phyloP scores from a whole-genome alignment of 1,284 basidiomycete genomes.

The Irpex sp. region DNA sequence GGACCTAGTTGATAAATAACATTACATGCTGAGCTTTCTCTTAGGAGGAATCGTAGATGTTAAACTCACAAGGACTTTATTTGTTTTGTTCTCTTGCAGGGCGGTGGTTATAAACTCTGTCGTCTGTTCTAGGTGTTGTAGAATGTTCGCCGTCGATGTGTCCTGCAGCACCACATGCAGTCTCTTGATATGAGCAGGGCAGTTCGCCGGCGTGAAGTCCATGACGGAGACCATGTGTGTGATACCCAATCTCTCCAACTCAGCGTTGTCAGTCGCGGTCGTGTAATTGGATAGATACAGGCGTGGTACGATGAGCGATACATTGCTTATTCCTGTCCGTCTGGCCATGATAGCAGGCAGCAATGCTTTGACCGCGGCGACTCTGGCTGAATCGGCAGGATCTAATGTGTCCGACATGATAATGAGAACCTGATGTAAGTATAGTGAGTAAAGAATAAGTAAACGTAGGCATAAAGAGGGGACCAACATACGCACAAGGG shows the following conservation, averaged over 20 bases:
- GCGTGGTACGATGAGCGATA: slow-evolving; percentile 52
- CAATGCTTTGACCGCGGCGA: neutral
- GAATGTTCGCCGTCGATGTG: slow-evolving; percentile 26
- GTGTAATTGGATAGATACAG: slow-evolving; percentile 64
- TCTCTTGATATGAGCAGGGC: slow-evolving; percentile 21
- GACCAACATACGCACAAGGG: no score
- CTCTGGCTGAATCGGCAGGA: neutral
- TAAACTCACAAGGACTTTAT: slow-evolving; percentile 58
- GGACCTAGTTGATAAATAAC: slow-evolving; percentile 34
- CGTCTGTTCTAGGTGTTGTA: slow-evolving; percentile 31
- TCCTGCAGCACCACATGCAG: slow-evolving; percentile 35
- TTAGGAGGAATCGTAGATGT: neutral
- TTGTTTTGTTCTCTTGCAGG: slow-evolving; percentile 36
- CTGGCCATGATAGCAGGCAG: neutral
- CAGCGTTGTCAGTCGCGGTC: slow-evolving; percentile 45
- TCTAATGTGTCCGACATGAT: neutral
- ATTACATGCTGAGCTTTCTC: neutral
- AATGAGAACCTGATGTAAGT: no score
- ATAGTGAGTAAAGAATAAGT: no score
- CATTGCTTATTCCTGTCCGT: neutral
- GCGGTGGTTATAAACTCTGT: slow-evolving; percentile 36
- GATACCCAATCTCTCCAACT: slow-evolving; percentile 37
- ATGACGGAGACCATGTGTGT: slow-evolving; percentile 38
- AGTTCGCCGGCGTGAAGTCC: slow-evolving; percentile 33
- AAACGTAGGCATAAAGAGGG: no score